phyloP scores from a whole-genome alignment of 1,284 basidiomycete species.

The Athelia psychrophila region DNA sequence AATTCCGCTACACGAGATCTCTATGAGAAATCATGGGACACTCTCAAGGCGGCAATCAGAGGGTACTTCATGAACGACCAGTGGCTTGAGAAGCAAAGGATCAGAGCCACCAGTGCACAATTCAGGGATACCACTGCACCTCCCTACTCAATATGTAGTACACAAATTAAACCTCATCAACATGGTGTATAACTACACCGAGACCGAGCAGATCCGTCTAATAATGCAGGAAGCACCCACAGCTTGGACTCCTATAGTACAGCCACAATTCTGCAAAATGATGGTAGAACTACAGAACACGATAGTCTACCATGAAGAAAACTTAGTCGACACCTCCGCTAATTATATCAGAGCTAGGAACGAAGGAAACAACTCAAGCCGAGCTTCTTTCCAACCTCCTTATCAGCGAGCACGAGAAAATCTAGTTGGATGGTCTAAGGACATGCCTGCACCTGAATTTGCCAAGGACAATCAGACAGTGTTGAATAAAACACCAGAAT shows the following conservation, averaged over 20 bases:
- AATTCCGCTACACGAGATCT: neutral
- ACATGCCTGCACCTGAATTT: slow-evolving; percentile 13
- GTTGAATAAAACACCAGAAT: slow-evolving; percentile 23
- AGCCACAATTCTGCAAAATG: slow-evolving; percentile 5
- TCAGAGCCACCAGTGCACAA: neutral
- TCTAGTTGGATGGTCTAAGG: slow-evolving; percentile 1
- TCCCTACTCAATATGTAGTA: neutral
- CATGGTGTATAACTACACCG: slow-evolving; percentile 1
- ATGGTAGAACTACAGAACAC: slow-evolving; percentile 7
- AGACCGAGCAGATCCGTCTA: slow-evolving; percentile 23
- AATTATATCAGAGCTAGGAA: slow-evolving; percentile 2
- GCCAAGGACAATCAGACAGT: slow-evolving; percentile 27
- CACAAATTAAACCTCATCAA: neutral
- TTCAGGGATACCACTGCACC: neutral
- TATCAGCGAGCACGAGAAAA: slow-evolving; percentile 10
- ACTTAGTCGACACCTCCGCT: neutral
- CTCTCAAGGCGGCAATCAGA: neutral
- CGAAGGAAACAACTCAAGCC: neutral
- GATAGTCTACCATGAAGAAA: too few species aligned
- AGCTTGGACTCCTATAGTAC: slow-evolving; percentile 15
- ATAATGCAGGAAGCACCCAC: slow-evolving; percentile 21
- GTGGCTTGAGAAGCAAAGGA: neutral
- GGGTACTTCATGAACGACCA: neutral
- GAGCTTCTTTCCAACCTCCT: neutral
- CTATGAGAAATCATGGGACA: neutral